Evolutionary conservation across 768 basidiomycete species (phyloP).

Genomic region (Boletellus emodensis): DNA sequence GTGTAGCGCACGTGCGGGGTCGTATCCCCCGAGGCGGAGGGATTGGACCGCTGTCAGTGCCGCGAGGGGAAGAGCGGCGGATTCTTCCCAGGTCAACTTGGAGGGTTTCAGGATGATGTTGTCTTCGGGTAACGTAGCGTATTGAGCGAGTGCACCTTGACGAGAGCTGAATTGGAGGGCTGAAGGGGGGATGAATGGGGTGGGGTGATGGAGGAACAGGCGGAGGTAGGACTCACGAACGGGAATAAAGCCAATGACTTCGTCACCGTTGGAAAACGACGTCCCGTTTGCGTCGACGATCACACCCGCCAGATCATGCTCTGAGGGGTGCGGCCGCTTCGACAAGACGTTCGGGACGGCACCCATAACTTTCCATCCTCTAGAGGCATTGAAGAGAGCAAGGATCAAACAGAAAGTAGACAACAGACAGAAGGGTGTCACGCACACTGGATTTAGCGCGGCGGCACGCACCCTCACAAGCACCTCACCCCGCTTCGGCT

Average conservation of each 20-base stretch:
- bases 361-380: conserved; percentile 58
- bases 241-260: conserved; percentile 56
- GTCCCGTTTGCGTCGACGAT: conserved; percentile 54
- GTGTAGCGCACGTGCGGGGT: conserved; percentile 36
- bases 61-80: conserved; percentile 58
- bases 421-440: background rate
- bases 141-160: conserved; percentile 59
- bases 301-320: conserved; percentile 61
- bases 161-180: conserved; percentile 34
- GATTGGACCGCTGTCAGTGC: conserved; percentile 57
- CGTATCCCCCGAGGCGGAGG: conserved; percentile 42
- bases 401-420: background rate
- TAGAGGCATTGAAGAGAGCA: conserved; percentile 28
- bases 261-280: conserved; percentile 53
- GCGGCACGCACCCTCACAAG: conserved; percentile 50
- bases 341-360: conserved; percentile 44
- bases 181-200: conserved; percentile 1
- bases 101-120: conserved; percentile 34
- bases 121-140: conserved; percentile 50
- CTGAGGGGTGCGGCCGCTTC: conserved; percentile 49
- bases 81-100: conserved; percentile 50
- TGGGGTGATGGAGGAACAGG: background rate
- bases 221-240: conserved; percentile 26
- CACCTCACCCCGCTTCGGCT: conserved; percentile 39
- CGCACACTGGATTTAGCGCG: conserved; percentile 68